Percentiles rank a stretch among this genome's conserved stretches.
Evolutionary conservation across 179 eudicot genomes (phyloP).

Genomic region (Beta lomatogona): DNA sequence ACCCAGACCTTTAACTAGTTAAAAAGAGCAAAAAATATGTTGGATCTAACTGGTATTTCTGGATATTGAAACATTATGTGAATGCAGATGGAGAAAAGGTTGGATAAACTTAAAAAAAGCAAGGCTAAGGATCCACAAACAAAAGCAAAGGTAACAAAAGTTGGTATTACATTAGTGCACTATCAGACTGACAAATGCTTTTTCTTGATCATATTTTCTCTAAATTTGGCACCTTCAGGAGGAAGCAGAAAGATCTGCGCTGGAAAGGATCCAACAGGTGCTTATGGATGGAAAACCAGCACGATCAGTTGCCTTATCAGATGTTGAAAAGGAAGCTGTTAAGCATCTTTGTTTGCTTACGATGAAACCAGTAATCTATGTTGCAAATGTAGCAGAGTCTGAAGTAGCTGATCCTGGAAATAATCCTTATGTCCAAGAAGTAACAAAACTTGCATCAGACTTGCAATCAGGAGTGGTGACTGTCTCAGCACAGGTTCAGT

Average conservation of each 20-base stretch:
- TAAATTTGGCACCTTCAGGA: constrained; percentile 56
- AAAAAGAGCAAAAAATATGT: not conserved
- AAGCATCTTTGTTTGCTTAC: constrained; percentile 94
- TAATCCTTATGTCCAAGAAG: constrained; percentile 79
- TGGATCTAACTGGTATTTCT: constrained; percentile 33
- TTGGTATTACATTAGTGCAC: not conserved
- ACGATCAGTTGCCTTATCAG: constrained; percentile 83
- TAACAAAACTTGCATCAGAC: constrained; percentile 69
- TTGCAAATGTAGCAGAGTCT: constrained; percentile 95
- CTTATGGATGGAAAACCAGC: constrained; percentile 97
- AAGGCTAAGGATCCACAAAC: constrained; percentile 78
- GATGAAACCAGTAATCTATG: constrained; percentile 87
- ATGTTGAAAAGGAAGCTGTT: constrained; percentile 74
- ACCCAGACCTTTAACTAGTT: not conserved
- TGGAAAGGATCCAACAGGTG: constrained; percentile 75
- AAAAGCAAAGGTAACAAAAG: constrained; percentile 69
- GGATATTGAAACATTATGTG: constrained; percentile 44
- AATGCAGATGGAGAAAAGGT: constrained; percentile 93
- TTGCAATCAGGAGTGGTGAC: constrained; percentile 87
- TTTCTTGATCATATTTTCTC: constrained; percentile 8
- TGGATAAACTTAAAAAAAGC: constrained; percentile 89
- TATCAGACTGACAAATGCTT: not conserved
- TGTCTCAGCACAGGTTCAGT: constrained; percentile 86
- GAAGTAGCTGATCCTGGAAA: constrained; percentile 80
- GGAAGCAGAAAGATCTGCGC: constrained; percentile 90